These are phyloP conservation scores for Calcarisporium arbuscula DNA, from an alignment of 2,329 filamentous ascomycete species.

Conservation along the genomic window DNA sequence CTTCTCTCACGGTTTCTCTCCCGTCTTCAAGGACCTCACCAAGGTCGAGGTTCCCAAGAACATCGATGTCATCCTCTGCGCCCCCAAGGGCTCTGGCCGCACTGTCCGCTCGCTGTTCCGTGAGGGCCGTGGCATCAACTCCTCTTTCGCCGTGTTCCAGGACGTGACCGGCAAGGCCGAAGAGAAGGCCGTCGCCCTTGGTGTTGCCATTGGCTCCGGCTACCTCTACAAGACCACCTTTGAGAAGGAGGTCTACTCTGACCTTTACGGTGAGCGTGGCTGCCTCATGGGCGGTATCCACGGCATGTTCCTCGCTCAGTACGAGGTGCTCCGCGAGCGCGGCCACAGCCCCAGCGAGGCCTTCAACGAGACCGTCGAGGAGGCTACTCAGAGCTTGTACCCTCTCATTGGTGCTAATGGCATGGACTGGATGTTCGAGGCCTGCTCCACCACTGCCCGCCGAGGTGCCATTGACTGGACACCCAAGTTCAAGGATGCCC, in stretches of 20 bases:
- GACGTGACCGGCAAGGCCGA: conserved; percentile 96
- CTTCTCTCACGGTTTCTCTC: conserved; percentile 99
- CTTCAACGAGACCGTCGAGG: conserved; percentile 99
- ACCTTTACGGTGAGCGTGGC: conserved; percentile 98
- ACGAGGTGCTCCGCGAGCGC: conserved; percentile 98
- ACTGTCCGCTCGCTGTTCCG: conserved; percentile 98
- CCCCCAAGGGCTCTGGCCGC: conserved; percentile 97
- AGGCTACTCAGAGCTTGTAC: conserved; percentile 97
- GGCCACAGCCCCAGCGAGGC: conserved; percentile 97
- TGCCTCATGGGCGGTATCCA: conserved; percentile 99
- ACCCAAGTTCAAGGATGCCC: conserved; percentile 90
- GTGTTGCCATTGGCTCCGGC: conserved; percentile 92
- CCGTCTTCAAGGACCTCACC: conserved; percentile 99
- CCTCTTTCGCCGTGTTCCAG: conserved; percentile 95
- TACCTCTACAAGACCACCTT: conserved; percentile 99
- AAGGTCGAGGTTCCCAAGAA: conserved; percentile 94
- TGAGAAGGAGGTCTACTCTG: conserved; percentile 99
- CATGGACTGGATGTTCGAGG: conserved; percentile 99
- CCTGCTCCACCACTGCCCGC: conserved; percentile 97
- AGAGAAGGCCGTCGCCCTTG: conserved; percentile 95
- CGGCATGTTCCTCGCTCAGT: conserved; percentile 99
- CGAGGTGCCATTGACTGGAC: conserved; percentile 99
- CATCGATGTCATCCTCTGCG: conserved; percentile 98
- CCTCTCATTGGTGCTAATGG: conserved; percentile 94
- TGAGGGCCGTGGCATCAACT: conserved; percentile 99